Evolutionary conservation across 169 alveolate species (phyloP), one percentile per base, ranked within the genome.

Genomic region (Eimeria maxima): DNA sequence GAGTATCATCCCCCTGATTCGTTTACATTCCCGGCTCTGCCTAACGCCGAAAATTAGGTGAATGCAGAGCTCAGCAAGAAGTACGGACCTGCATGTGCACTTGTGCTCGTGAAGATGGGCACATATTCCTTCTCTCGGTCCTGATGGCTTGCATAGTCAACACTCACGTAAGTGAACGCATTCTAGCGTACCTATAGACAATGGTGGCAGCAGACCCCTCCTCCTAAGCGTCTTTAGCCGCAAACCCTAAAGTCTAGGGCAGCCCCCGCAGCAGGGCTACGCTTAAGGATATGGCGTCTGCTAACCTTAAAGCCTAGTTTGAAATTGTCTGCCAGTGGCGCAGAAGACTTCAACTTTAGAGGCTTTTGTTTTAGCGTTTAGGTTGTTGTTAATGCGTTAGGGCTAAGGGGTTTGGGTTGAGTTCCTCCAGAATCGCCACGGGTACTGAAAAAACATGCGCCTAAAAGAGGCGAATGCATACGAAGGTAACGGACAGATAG

Each of bases 1-100:
- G 83, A 47, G 8, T 91, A 91, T 86, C 42, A 91, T 7, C 95
- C 95, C 8, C 95, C 95, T 2, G 95, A 91, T 3, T 33, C 81
- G 8, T 91, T 91, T n/a, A 27, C 44, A 24, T 76, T 91, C 29
- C 95, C 95, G 44, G 27, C 95, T 11, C 53, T 63, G 0, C 16
- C 69, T 60, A 60, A 7, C 7, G 10, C 42, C 42, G 42, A 20
- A 38, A n/a, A 65, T 16, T 65, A 65, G 38, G 74, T 65, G 42
- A 14, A 65, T 13, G 74, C 24, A 24, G 16, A 65, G 42, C 74
- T 65, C 33, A 65, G 3, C 33, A n/a, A n/a, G 33, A 65, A 38
- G n/a, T 0, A 65, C 33, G 74, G 7, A 8, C 74, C n/a, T 65
- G 42, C 33, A 65, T 65, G 7, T 22, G 74, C 74, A 24, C 7